Conservation (phyloP, 169 alveolate genomes). For the Plasmodium falciparum region DNA sequence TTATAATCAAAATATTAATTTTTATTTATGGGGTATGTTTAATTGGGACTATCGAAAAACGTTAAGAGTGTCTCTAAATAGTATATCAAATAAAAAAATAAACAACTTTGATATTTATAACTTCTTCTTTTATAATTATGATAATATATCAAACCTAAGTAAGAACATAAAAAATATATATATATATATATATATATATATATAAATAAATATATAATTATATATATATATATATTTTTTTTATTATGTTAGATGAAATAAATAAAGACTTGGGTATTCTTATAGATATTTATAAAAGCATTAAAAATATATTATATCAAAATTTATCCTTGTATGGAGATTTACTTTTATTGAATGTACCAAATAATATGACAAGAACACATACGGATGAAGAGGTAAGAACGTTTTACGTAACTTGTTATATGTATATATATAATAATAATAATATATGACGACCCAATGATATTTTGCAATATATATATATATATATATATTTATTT, state of each 20-base stretch:
- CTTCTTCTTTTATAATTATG: constrained; percentile 54
- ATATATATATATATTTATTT: background rate
- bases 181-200: background rate
- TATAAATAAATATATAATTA: background rate
- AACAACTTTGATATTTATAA: constrained; percentile 47
- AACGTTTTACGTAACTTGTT: constrained; percentile 5
- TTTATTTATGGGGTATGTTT: constrained; percentile 53
- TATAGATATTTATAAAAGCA: constrained; percentile 35
- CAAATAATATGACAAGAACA: constrained; percentile 21
- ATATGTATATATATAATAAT: background rate
- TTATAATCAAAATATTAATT: constrained; percentile 24
- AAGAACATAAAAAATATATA: background rate
- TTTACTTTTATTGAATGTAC: constrained; percentile 26
- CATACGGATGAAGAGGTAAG: constrained; percentile 64
- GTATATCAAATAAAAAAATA: constrained; percentile 59
- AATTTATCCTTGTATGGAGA: constrained; percentile 46
- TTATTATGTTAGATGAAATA: constrained; percentile 29
- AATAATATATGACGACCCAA: background rate
- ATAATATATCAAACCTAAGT: constrained; percentile 44
- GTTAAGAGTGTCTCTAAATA: constrained; percentile 33
- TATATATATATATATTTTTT: background rate
- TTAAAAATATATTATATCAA: constrained; percentile 46
- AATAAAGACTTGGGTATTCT: constrained; percentile 26
- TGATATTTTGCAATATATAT: background rate
- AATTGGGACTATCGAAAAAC: constrained; percentile 54